A percentile compares a stretch with the other conserved stretches of the same genome.
Evolutionary conservation across 768 basidiomycete species (phyloP).

Genomic region (Kwoniella sp.): DNA sequence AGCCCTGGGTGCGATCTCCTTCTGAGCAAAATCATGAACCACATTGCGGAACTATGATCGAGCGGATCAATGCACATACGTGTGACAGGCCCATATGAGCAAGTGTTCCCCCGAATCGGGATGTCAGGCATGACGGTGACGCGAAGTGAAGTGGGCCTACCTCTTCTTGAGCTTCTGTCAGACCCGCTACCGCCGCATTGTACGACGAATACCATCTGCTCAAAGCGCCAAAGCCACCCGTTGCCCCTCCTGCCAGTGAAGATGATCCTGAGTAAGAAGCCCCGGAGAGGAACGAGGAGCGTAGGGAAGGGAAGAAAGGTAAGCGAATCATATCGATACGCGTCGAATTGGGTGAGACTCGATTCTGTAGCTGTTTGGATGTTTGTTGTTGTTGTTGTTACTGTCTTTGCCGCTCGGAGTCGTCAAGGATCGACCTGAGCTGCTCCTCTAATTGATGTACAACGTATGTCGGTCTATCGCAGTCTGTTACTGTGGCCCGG

Average conservation of each 20-base stretch:
- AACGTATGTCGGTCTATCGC: too few relatives aligned
- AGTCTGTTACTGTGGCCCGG: too few relatives aligned
- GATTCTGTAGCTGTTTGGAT: too few relatives aligned
- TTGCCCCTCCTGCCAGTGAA: neutral
- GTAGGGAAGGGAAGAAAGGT: neutral
- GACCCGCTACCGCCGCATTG: slow-evolving; percentile 71
- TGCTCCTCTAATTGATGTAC: too few relatives aligned
- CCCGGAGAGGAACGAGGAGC: neutral
- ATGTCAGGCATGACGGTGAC: neutral
- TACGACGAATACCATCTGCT: slow-evolving; percentile 60
- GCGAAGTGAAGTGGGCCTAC: slow-evolving; percentile 59
- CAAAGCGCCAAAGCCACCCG: neutral
- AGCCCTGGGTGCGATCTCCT: slow-evolving; percentile 81
- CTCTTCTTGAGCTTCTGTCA: slow-evolving; percentile 78
- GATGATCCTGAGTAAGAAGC: neutral
- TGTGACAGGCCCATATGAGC: neutral
- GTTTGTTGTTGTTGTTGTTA: neutral
- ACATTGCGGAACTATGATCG: slow-evolving; percentile 74
- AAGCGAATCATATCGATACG: neutral
- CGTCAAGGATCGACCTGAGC: too few relatives aligned
- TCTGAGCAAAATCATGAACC: slow-evolving; percentile 75
- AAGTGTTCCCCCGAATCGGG: slow-evolving; percentile 7
- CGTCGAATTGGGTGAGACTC: too few relatives aligned
- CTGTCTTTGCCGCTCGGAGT: neutral
- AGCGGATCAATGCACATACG: slow-evolving; percentile 11